Base-by-base conservation (phyloP, 1,284 basidiomycete species). In the Ustilago trichophora region DNA sequence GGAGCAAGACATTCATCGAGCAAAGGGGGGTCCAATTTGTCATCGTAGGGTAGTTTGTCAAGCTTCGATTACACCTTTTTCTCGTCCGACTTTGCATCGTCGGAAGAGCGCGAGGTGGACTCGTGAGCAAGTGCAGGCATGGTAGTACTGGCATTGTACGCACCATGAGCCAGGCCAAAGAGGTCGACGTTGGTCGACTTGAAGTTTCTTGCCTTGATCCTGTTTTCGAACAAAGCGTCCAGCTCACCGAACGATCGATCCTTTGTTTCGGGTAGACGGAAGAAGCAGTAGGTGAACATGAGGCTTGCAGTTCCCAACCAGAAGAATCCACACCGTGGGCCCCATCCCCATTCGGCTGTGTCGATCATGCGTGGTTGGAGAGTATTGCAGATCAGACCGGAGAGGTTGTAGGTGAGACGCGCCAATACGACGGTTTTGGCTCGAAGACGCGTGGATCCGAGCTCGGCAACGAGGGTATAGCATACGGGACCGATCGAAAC, bases 401-500 rank as follows among this genome's bases (percentile, higher is more conserved):
- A 49, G 15, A 64, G 18, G 55, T 83, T 82, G 79, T 84, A 85
- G 9, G 78, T 58, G 44, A 81, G 80, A 41, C 85, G 82, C 21
- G 83, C 82, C 24, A 86, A 78, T 1, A 83, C 85, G 53, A 86
- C 82, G 0, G 85, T 84, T 80, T 86, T 86, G 57, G 83, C 82
- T 9, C 82, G 78, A 7, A 85, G 80, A 15, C 84, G 79, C 19
- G 83, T 82, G 13, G 83, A 82, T 0, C 82, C 75, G 25, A 85
- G 72, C 51, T 85, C 84, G 8, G 83, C 82, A 8, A 85, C 83
- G 34, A 85, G 75, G 24, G 80, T 80, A 70, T 82, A 83, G 4
- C 36, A 15, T 60, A 80, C 80, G 15, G 38, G 54, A 11, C 36
- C 36, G 8, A 24, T 18, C 5, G 19, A 22, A 13, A 37, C n/a